Evolutionary conservation across 495 filamentous ascomycete genomes (phyloP), one percentile per base, ranked within the genome.

Genomic region (Corynascus novoguineensis): DNA sequence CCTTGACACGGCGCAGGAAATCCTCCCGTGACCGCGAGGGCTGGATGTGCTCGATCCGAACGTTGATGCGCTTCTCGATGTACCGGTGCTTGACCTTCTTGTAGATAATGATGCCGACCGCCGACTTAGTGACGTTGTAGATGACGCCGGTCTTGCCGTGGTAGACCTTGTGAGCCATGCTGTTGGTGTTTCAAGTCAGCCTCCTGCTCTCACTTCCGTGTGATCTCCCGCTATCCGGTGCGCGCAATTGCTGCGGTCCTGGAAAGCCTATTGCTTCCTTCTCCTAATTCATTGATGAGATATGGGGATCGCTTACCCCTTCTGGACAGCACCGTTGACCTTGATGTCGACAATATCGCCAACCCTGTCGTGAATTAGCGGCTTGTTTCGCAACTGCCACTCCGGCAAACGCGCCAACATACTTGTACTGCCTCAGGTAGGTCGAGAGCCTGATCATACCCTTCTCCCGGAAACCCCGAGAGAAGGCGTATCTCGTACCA

Each of bases 101-200:
- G 87, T 97, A 92, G 75, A 98, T 86, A 79, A 97, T 95, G 75
- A 98, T 89, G 73, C 93, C 93, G 70, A 97, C 89, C 64, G 87
- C 86, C 71, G 82, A 87, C 83, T 96, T 95, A 73, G 92, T 96
- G 64, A 96, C 90, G 81, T 96, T 97, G 85, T 96, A 96, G 80
- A 97, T 80, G 66, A 97, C 88, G 71, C 91, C 92, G 61, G 91
- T 97, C 87, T 96, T 96, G 68, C 91, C 91, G 81, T 96, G 91
- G 86, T 95, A 96, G 78, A 95, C 87, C 83, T 97, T 97, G 86
- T 92, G 89, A 67, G 92, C 92, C 90, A 96, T 92, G 81, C 89
- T 92, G 71, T 79, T 54, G 31, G 32, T 35, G 51, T 62, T 40
- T 50, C 64, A 58, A 53, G 68, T 71, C 60, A 70, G 62, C 49